These are phyloP conservation scores for Termitomyces sp. DNA, from an alignment of 768 basidiomycete genomes.

Conservation along the genomic window DNA sequence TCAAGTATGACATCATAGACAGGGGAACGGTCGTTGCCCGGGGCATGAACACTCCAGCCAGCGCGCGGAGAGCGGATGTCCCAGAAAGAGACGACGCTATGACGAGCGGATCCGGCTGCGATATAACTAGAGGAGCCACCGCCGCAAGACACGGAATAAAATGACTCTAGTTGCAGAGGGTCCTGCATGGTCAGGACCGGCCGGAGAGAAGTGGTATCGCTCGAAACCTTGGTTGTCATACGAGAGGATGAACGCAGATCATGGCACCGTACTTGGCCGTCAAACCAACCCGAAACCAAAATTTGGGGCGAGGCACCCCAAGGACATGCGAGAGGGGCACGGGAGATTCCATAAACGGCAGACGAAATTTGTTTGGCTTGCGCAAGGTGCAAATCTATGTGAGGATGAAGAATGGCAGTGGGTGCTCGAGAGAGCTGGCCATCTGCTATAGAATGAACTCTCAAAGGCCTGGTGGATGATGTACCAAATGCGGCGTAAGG, in stretches of 20 bases:
- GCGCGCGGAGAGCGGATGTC: constrained; percentile 56
- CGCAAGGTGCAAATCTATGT: constrained; percentile 16
- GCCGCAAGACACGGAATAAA: constrained; percentile 72
- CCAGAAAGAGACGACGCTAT: constrained; percentile 79
- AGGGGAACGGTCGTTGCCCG: constrained; percentile 73
- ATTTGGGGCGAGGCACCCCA: constrained; percentile 71
- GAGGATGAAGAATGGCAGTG: constrained; percentile 40
- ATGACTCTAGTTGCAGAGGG: constrained; percentile 65
- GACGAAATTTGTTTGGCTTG: constrained; percentile 26
- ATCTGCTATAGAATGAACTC: constrained; percentile 47
- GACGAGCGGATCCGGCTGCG: constrained; percentile 71
- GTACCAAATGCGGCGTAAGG: constrained; percentile 69
- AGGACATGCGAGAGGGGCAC: constrained; percentile 54
- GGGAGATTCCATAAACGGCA: constrained; percentile 71
- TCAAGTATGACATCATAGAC: constrained; percentile 74
- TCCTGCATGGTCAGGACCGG: constrained; percentile 63
- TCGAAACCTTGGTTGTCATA: constrained; percentile 4
- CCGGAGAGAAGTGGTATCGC: constrained; percentile 30
- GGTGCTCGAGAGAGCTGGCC: constrained; percentile 43
- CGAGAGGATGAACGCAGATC: constrained; percentile 58
- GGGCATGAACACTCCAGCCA: constrained; percentile 80
- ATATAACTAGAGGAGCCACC: constrained; percentile 64
- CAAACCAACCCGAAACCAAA: constrained; percentile 78
- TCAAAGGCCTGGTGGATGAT: constrained; percentile 53
- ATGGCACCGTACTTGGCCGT: constrained; percentile 67